phyloP scores from a whole-genome alignment of 1,284 basidiomycete species.

The Polyporus tsugae region DNA sequence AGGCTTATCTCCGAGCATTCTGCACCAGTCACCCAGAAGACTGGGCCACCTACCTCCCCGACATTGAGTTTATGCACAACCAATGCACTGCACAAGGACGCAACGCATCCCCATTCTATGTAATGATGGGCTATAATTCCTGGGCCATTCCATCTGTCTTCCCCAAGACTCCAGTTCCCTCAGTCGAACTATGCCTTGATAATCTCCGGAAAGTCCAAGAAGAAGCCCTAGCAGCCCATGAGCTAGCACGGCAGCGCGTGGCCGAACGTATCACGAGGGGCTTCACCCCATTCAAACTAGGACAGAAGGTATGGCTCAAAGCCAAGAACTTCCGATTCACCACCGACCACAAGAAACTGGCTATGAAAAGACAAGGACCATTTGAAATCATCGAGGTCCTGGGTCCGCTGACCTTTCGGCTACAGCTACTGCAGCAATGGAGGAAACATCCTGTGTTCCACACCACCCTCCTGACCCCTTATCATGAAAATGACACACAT shows the following conservation, averaged over 20 bases:
- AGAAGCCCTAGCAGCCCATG: constrained; percentile 1
- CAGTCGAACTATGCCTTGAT: not conserved
- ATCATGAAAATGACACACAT: constrained; percentile 24
- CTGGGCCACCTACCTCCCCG: constrained; percentile 39
- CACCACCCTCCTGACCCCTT: constrained; percentile 13
- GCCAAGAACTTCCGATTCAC: constrained; percentile 9
- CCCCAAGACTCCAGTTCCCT: not conserved
- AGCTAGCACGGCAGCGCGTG: constrained; percentile 5
- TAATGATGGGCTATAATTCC: constrained; percentile 12
- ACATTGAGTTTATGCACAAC: constrained; percentile 39
- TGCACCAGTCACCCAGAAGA: constrained; percentile 40
- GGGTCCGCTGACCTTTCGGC: not conserved
- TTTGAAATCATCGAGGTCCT: constrained; percentile 4
- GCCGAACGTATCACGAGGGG: not conserved
- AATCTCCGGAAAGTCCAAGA: not conserved
- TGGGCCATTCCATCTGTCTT: not conserved
- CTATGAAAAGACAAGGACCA: constrained; percentile 4
- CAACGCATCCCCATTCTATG: constrained; percentile 40
- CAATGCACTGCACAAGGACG: constrained; percentile 35
- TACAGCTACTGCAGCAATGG: not conserved
- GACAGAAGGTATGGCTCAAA: constrained; percentile 14
- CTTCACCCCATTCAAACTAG: constrained; percentile 8
- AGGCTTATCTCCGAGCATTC: constrained; percentile 32
- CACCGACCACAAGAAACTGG: not conserved
- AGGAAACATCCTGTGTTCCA: constrained; percentile 26